Evolutionary conservation across 140 eudicot genomes (phyloP).

Genomic region (Cichorium intybus): DNA sequence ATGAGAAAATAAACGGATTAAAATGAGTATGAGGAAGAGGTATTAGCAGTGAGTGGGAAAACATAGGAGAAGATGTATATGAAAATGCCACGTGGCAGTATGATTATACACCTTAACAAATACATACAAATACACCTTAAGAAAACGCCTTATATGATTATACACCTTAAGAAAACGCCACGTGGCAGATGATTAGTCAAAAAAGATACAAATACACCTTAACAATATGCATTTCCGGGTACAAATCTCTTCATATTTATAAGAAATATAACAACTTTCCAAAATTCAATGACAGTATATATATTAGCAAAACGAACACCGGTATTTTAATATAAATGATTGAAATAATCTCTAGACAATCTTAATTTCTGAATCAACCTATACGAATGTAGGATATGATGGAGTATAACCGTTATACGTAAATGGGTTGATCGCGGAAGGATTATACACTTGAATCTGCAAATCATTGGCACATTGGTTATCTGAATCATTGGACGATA

Average conservation of each 20-base stretch:
- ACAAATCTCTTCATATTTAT: not conserved
- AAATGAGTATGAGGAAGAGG: too few species aligned
- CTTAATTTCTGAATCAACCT: not conserved
- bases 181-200: too few species aligned
- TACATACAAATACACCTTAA: too few species aligned
- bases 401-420: slow-evolving; percentile 6
- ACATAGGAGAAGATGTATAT: too few species aligned
- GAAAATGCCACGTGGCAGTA: too few species aligned
- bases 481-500: slow-evolving; percentile 11
- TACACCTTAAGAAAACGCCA: too few species aligned
- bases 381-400: not conserved
- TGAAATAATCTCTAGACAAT: slow-evolving; percentile 11
- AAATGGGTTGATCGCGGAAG: slow-evolving; percentile 41
- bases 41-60: too few species aligned
- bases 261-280: not conserved
- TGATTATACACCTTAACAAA: too few species aligned
- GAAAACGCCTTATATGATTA: too few species aligned
- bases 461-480: slow-evolving; percentile 21
- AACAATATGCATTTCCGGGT: not conserved
- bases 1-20: too few species aligned
- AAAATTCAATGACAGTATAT: not conserved
- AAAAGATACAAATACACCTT: too few species aligned
- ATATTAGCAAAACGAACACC: not conserved
- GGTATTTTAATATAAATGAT: not conserved
- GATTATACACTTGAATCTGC: slow-evolving; percentile 58